phyloP scores from a whole-genome alignment of 2,329 filamentous ascomycete species.

The Calonectria honghensis region DNA sequence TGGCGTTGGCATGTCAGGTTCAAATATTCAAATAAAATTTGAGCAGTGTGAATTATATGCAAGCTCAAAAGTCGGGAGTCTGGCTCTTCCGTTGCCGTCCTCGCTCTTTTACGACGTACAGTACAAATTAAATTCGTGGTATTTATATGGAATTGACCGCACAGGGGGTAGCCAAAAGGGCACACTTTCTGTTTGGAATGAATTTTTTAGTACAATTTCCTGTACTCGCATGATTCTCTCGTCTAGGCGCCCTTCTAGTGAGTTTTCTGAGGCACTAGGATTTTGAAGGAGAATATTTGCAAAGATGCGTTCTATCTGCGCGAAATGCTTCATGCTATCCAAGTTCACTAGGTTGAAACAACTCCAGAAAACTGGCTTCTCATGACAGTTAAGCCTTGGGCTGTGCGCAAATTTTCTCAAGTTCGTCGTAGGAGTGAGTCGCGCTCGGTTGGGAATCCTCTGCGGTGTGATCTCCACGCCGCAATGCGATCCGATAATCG shows the following conservation, averaged over 20 bases:
- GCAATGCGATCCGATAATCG: constrained; percentile 65
- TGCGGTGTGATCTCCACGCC: constrained; percentile 58
- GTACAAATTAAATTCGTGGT: not conserved
- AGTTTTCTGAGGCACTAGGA: not conserved
- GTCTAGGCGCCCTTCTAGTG: not conserved
- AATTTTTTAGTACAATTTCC: not conserved
- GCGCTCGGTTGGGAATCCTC: constrained; percentile 54
- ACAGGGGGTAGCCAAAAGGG: not conserved
- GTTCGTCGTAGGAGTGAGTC: constrained; percentile 57
- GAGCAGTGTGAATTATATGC: not conserved
- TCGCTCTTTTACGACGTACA: too few relatives aligned
- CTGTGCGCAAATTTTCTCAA: not conserved
- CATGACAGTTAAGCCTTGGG: not conserved
- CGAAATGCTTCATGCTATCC: not conserved
- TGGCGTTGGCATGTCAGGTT: not conserved
- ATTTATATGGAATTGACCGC: not conserved
- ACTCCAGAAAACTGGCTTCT: not conserved
- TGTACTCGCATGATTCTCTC: not conserved
- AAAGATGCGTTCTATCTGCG: not conserved
- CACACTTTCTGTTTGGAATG: not conserved
- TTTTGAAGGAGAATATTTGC: not conserved
- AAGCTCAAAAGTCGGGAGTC: too few relatives aligned
- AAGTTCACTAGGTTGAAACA: not conserved
- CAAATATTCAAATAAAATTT: not conserved
- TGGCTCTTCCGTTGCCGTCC: not conserved